A percentile compares a stretch with the other conserved stretches of the same genome.
phyloP scores from a whole-genome alignment of 345 rosid genomes.

The Lumnitzera littorea region DNA sequence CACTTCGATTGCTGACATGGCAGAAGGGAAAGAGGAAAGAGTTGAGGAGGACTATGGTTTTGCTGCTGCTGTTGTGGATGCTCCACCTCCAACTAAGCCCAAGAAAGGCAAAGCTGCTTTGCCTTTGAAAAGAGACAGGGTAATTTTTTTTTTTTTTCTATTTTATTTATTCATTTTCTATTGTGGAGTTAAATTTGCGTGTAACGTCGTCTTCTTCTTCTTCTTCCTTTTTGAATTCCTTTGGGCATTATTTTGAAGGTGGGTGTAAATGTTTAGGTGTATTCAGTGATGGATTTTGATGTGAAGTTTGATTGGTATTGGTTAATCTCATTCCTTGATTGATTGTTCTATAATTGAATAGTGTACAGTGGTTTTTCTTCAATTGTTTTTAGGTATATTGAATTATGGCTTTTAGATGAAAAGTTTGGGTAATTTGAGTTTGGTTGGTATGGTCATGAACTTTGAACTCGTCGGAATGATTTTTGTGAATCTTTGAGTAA shows the following conservation, averaged over 20 bases:
- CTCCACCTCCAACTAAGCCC: constrained; percentile 44
- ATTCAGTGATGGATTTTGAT: not conserved
- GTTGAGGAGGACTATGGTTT: constrained; percentile 25
- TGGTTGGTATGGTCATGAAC: no score
- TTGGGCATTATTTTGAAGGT: not conserved
- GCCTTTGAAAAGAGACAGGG: constrained; percentile 84
- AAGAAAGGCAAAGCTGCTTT: constrained; percentile 87
- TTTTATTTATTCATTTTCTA: not conserved
- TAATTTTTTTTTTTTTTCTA: constrained; percentile 16
- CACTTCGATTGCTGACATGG: constrained; percentile 34
- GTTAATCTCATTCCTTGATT: no score
- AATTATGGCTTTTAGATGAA: no score
- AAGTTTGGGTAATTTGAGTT: no score
- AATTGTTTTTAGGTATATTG: no score
- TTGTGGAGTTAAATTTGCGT: not conserved
- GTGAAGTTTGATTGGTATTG: no score
- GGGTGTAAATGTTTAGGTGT: not conserved
- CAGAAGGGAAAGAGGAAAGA: constrained; percentile 38
- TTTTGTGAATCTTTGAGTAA: no score
- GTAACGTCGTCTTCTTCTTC: not conserved
- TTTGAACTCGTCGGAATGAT: no score
- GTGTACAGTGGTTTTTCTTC: no score
- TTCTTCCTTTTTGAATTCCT: not conserved
- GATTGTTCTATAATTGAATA: no score
- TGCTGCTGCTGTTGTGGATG: constrained; percentile 23